Percentiles rank a stretch among this genome's conserved stretches.
phyloP scores from a whole-genome alignment of 2,329 filamentous ascomycete species.

The Pezicula neosporulosa region DNA sequence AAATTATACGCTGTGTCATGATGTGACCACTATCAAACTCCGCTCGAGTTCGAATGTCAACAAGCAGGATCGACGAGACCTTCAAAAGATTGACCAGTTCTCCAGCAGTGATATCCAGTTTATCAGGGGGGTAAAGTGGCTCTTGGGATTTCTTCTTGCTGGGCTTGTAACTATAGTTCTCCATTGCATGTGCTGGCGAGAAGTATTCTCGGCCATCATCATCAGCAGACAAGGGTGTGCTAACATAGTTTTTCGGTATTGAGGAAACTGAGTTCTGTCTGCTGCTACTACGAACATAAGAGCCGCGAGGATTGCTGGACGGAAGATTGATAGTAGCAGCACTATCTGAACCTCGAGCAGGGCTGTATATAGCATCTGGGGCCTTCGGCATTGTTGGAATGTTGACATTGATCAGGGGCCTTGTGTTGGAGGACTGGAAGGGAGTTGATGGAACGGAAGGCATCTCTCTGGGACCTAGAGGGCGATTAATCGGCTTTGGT shows the following conservation, averaged over 20 bases:
- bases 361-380: slow-evolving; percentile 32
- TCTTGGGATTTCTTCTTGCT: not conserved
- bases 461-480: slow-evolving; percentile 25
- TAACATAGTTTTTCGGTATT: slow-evolving; percentile 16
- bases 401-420: slow-evolving; percentile 15
- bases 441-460: slow-evolving; percentile 19
- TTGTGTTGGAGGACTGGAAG: slow-evolving; percentile 12
- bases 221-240: slow-evolving; percentile 15
- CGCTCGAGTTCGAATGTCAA: slow-evolving; percentile 79
- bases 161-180: not conserved
- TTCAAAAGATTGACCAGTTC: slow-evolving; percentile 69
- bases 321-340: slow-evolving; percentile 17
- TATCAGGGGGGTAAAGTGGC: slow-evolving; percentile 13
- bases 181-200: slow-evolving; percentile 8
- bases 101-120: slow-evolving; percentile 41
- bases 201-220: slow-evolving; percentile 20
- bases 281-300: slow-evolving; percentile 17
- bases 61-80: slow-evolving; percentile 67
- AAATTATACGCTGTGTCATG: slow-evolving; percentile 78
- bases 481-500: slow-evolving; percentile 6
- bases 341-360: slow-evolving; percentile 24
- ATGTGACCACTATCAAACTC: slow-evolving; percentile 89
- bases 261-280: slow-evolving; percentile 21
- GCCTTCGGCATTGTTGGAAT: slow-evolving; percentile 27
- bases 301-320: slow-evolving; percentile 20